These are phyloP conservation scores for Zelopaecilomyces penicillatus DNA, from an alignment of 2,329 filamentous ascomycete genomes.

Conservation along the genomic window DNA sequence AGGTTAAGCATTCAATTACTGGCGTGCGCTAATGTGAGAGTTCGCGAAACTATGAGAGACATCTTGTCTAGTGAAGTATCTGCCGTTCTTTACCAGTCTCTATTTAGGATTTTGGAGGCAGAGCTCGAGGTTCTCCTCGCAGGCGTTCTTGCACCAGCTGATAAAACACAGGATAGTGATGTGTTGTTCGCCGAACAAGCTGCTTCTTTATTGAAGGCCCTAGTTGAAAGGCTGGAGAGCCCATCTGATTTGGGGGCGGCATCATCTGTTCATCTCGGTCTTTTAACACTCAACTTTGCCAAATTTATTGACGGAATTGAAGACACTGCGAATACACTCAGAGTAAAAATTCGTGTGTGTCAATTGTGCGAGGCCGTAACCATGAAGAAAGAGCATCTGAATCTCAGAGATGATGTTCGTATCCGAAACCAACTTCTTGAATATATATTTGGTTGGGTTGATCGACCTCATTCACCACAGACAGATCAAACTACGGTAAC, in stretches of 20 bases:
- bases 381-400: slow-evolving; percentile 59
- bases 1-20: slow-evolving; percentile 57
- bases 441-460: slow-evolving; percentile 61
- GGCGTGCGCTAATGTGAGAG: slow-evolving; percentile 54
- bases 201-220: slow-evolving; percentile 51
- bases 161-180: slow-evolving; percentile 49
- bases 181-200: slow-evolving; percentile 61
- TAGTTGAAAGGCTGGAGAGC: slow-evolving; percentile 57
- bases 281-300: slow-evolving; percentile 56
- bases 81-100: slow-evolving; percentile 49
- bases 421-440: slow-evolving; percentile 62
- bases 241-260: slow-evolving; percentile 54
- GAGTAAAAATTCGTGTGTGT: slow-evolving; percentile 62
- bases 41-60: slow-evolving; percentile 59
- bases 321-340: slow-evolving; percentile 47
- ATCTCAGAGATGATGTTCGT: slow-evolving; percentile 59
- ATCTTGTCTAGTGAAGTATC: slow-evolving; percentile 59
- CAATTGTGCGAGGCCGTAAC: slow-evolving; percentile 58
- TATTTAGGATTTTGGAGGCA: slow-evolving; percentile 57
- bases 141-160: slow-evolving; percentile 41
- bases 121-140: slow-evolving; percentile 57
- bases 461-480: slow-evolving; percentile 46
- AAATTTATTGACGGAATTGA: slow-evolving; percentile 54
- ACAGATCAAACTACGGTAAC: slow-evolving; percentile 32
- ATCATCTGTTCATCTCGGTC: slow-evolving; percentile 55